Percentiles rank a stretch among this genome's conserved stretches.
Conservation (phyloP, 306 rosid species). For the barrel medic (Medicago truncatula) region MtrunA17r5.0-ANR NC_053049.1:35156501-35157000, state of each 20-base stretch:
- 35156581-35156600: conserved; percentile 78
- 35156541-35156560: conserved; percentile 89
- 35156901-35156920: neutral
- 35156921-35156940: neutral
- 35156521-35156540: conserved; percentile 86
- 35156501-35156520: conserved; percentile 71
- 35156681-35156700: conserved; percentile 31
- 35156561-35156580: conserved; percentile 95
- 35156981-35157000: neutral
- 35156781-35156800: neutral
- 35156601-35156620: conserved; percentile 68
- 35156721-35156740: conserved; percentile 33
- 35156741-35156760: neutral
- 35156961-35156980: neutral
- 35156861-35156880: neutral
- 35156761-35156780: neutral
- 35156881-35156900: neutral
- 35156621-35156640: conserved; percentile 66
- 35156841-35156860: neutral
- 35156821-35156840: neutral
- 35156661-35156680: conserved; percentile 60
- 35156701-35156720: conserved; percentile 2
- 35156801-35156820: conserved; percentile 4
- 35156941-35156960: neutral
- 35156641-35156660: conserved; percentile 80